Conservation (phyloP, 108 stramenopile species). For the Cyclostephanos invisitatus region DNA sequence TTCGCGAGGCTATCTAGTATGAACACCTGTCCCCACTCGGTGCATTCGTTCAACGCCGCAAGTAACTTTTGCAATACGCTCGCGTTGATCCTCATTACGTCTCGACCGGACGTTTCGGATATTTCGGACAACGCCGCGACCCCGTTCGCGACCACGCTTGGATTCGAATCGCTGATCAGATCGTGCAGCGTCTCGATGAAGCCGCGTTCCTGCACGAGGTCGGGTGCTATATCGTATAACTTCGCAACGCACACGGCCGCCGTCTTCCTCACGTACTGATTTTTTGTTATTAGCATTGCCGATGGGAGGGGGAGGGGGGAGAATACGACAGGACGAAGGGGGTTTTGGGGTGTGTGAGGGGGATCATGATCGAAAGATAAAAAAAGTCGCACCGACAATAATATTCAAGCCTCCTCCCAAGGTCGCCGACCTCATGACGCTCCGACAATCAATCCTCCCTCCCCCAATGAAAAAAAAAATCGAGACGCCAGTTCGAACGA, state of each 20-base stretch:
- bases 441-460: too few species aligned
- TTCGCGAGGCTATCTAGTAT: slow-evolving; percentile 97
- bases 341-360: neutral
- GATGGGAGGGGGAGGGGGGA: neutral
- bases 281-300: neutral
- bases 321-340: neutral
- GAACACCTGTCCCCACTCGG: slow-evolving; percentile 99
- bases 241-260: slow-evolving; percentile 99
- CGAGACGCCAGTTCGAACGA: too few species aligned
- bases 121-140: slow-evolving; percentile 99
- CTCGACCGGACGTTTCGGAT: slow-evolving; percentile 92
- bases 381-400: too few species aligned
- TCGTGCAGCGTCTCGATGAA: slow-evolving; percentile 96
- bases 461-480: too few species aligned
- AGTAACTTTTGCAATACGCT: slow-evolving; percentile 95
- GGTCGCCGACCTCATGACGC: too few species aligned
- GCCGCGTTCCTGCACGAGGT: slow-evolving; percentile 95
- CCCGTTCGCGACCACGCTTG: slow-evolving; percentile 98
- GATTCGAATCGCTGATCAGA: slow-evolving; percentile 95
- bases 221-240: slow-evolving; percentile 98
- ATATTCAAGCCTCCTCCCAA: too few species aligned
- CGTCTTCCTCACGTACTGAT: slow-evolving; percentile 94
- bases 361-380: neutral
- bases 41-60: slow-evolving; percentile 99
- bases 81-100: slow-evolving; percentile 94